Evolutionary conservation across 371 early-diverging fungal genomes (phyloP), one percentile per base, ranked within the genome.

Genomic region (Massospora cicadina): DNA sequence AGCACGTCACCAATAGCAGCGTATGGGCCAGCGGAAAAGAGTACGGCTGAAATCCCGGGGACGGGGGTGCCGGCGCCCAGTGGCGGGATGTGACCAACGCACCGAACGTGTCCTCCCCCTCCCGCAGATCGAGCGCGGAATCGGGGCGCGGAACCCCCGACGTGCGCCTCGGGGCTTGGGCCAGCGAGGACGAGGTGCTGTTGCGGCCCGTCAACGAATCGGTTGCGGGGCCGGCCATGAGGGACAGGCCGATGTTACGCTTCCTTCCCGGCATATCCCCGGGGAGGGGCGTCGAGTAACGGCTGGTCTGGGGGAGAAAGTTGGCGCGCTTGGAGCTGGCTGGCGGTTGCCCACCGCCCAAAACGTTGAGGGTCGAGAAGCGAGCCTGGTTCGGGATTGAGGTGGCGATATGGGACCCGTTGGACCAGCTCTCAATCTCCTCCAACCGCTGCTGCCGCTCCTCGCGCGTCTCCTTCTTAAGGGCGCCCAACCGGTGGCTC

Each of bases 1-100:
- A 97, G 68, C 90, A 89, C 0, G 95, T 92, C 0, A 89, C 86
- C 28, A 89, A 70, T 33, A 84, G 78, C 61, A 89, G 77, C 17
- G 87, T 86, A 70, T 87, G 83, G 2, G 84, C 82, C 29, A 85
- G 71, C 1, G 77, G 75, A 66, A 84, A 86, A 65, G 86, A 77
- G 69, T 79, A 87, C 0, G 85, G 86, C 75, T 77, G 75, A 65
- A 72, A 80, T 28, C 75, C 74, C 0, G 72, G 71, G 12, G 77
- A 72, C 1, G 84, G 81, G 31, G 78, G 79, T 21, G 65, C 68
- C 23, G 62, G 66, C 24, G 66, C 33, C 10, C 23, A 13, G 54
- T 66, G 62, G n/a, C 59, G 25, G 5, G n/a, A 17, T 12, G 58
- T 10, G 13, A 43, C 33, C 24, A 60, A 53, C 24, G 17, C 24